Conservation (phyloP, 1,139 yeast species). For the Saccharomycopsis crataegensis region DNA sequence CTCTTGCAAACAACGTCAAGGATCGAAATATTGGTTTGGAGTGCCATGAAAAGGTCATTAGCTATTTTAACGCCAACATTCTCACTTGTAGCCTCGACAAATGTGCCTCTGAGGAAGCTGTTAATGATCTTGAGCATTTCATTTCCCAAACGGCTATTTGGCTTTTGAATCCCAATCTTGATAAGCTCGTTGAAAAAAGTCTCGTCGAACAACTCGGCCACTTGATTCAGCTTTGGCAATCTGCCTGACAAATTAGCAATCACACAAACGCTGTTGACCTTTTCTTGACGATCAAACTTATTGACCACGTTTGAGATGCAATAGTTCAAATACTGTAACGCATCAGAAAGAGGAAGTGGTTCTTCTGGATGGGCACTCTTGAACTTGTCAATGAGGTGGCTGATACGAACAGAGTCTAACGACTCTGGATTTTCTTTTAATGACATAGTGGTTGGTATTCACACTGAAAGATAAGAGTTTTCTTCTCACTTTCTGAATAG, state of each 20-base stretch:
- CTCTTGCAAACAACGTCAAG: not conserved
- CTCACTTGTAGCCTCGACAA: not conserved
- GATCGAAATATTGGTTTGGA: not conserved
- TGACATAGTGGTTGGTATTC: too few species aligned
- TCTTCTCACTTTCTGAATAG: too few species aligned
- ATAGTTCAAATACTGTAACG: not conserved
- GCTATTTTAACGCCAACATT: not conserved
- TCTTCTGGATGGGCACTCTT: not conserved
- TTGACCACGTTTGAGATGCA: conserved; percentile 4
- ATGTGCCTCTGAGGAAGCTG: not conserved
- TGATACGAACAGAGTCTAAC: not conserved
- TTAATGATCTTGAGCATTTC: conserved; percentile 11
- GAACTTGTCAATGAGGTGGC: not conserved
- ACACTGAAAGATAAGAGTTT: too few species aligned
- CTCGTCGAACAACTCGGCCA: conserved; percentile 11
- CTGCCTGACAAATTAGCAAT: conserved; percentile 6
- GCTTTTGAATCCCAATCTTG: conserved; percentile 13
- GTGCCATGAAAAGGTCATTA: not conserved
- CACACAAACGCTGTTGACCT: conserved; percentile 18
- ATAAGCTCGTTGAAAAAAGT: conserved; percentile 12
- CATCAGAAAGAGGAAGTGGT: not conserved
- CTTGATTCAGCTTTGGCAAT: conserved; percentile 4
- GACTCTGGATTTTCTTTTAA: too few species aligned
- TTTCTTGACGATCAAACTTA: conserved; percentile 17
- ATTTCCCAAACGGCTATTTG: conserved; percentile 10